phyloP scores from a whole-genome alignment of 192 early-diverging fungal genomes.

The Backusella westeae region DNA sequence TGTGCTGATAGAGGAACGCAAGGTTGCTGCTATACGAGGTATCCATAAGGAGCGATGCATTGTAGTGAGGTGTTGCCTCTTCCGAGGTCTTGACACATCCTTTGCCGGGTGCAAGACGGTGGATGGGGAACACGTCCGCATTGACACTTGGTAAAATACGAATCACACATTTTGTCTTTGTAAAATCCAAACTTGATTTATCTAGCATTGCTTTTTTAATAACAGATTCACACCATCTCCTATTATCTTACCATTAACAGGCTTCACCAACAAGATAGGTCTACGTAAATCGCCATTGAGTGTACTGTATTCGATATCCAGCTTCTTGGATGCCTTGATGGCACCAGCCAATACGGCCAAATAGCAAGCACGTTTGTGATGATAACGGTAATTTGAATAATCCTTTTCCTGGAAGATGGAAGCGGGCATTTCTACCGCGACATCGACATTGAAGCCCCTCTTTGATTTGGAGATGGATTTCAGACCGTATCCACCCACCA shows the following conservation, averaged over 20 bases:
- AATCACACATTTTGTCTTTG: slow-evolving; percentile 65
- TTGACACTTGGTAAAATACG: slow-evolving; percentile 80
- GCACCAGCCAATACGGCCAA: slow-evolving; percentile 69
- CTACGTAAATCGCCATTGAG: slow-evolving; percentile 62
- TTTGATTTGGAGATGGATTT: slow-evolving; percentile 63
- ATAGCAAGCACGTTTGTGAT: slow-evolving; percentile 94
- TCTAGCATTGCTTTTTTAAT: slow-evolving; percentile 28
- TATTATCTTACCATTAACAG: slow-evolving; percentile 44
- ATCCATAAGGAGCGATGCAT: slow-evolving; percentile 79
- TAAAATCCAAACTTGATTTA: slow-evolving; percentile 61
- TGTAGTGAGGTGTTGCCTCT: slow-evolving; percentile 88
- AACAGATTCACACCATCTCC: neutral
- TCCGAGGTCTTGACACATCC: slow-evolving; percentile 75
- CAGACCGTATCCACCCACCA: slow-evolving; percentile 88
- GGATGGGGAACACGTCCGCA: slow-evolving; percentile 59
- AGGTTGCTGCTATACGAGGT: slow-evolving; percentile 71
- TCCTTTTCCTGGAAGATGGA: slow-evolving; percentile 90
- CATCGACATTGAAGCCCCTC: slow-evolving; percentile 76
- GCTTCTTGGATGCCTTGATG: slow-evolving; percentile 47
- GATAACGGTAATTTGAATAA: slow-evolving; percentile 90
- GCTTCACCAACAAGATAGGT: slow-evolving; percentile 59
- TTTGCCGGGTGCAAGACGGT: slow-evolving; percentile 72
- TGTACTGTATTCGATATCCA: slow-evolving; percentile 48
- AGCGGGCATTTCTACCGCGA: slow-evolving; percentile 88
- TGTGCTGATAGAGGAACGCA: slow-evolving; percentile 73